Conservation (phyloP, 1,139 yeast genomes). For the Barnettozyma hawaiiensis region DNA sequence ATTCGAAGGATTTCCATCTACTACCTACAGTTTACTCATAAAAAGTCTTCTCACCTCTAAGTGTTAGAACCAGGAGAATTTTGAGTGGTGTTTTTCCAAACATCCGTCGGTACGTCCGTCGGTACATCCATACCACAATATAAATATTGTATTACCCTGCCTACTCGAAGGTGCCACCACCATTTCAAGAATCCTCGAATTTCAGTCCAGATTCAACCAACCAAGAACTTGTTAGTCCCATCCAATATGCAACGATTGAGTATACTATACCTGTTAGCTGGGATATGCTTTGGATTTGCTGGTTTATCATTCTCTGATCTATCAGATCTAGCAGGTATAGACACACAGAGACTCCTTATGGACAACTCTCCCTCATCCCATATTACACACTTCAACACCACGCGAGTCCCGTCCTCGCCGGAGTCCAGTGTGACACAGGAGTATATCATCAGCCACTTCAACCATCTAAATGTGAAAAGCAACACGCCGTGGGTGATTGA, state of each 20-base stretch:
- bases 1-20: too few species aligned
- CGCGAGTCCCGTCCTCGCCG: slow-evolving; percentile 42
- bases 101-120: too few species aligned
- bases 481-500: slow-evolving; percentile 33
- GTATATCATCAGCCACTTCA: slow-evolving; percentile 32
- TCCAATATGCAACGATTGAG: neutral
- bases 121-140: too few species aligned
- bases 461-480: slow-evolving; percentile 19
- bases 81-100: too few species aligned
- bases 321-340: slow-evolving; percentile 3
- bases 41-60: too few species aligned
- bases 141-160: too few species aligned
- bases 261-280: neutral
- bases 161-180: too few species aligned
- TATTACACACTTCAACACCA: slow-evolving; percentile 29
- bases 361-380: slow-evolving; percentile 15
- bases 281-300: neutral
- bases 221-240: too few species aligned
- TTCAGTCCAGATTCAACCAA: too few species aligned
- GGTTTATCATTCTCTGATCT: neutral
- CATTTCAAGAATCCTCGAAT: too few species aligned
- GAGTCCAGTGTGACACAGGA: slow-evolving; percentile 35
- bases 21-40: too few species aligned
- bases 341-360: slow-evolving; percentile 12
- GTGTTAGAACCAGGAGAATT: too few species aligned